Conservation (phyloP, 2,329 filamentous ascomycete species). For the Leptodontidium sp. region DNA sequence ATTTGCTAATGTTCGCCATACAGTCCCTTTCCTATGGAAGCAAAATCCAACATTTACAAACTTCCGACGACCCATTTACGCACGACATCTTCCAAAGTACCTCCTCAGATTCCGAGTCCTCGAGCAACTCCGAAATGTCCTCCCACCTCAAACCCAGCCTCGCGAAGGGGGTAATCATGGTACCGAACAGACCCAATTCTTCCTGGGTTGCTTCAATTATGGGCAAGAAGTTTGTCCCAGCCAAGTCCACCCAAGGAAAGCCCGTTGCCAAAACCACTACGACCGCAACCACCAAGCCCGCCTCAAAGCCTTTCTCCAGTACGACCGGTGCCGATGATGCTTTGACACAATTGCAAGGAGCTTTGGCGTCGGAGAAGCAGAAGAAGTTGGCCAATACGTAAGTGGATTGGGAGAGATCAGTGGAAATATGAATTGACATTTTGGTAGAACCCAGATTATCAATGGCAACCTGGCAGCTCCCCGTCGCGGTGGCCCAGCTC, state of each 20-base stretch:
- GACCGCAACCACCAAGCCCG: slow-evolving; percentile 43
- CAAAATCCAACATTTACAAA: slow-evolving; percentile 57
- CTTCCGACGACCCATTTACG: slow-evolving; percentile 54
- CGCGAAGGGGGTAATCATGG: slow-evolving; percentile 13
- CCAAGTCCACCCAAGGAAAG: slow-evolving; percentile 19
- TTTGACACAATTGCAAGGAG: slow-evolving; percentile 58
- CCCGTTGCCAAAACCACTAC: slow-evolving; percentile 27
- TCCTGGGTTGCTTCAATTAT: not conserved
- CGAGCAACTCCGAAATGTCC: slow-evolving; percentile 46
- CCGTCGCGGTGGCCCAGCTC: slow-evolving; percentile 33
- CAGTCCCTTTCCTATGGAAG: slow-evolving; percentile 59
- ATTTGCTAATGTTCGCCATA: slow-evolving; percentile 51
- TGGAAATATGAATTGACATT: slow-evolving; percentile 44
- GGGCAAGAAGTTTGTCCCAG: slow-evolving; percentile 10
- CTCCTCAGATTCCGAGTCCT: slow-evolving; percentile 60
- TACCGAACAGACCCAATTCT: slow-evolving; percentile 16
- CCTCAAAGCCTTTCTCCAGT: slow-evolving; percentile 43
- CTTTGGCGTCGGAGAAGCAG: slow-evolving; percentile 53
- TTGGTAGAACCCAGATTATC: slow-evolving; percentile 51
- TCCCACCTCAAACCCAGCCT: slow-evolving; percentile 29
- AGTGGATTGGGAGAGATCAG: slow-evolving; percentile 34
- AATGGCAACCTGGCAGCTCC: slow-evolving; percentile 45
- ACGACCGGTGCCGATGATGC: slow-evolving; percentile 57
- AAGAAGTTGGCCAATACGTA: slow-evolving; percentile 58
- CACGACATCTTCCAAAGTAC: slow-evolving; percentile 65